Percentiles rank a stretch among this genome's conserved stretches.
phyloP scores from a whole-genome alignment of 805 yeast genomes.

The Clavispora phyllophila region DNA sequence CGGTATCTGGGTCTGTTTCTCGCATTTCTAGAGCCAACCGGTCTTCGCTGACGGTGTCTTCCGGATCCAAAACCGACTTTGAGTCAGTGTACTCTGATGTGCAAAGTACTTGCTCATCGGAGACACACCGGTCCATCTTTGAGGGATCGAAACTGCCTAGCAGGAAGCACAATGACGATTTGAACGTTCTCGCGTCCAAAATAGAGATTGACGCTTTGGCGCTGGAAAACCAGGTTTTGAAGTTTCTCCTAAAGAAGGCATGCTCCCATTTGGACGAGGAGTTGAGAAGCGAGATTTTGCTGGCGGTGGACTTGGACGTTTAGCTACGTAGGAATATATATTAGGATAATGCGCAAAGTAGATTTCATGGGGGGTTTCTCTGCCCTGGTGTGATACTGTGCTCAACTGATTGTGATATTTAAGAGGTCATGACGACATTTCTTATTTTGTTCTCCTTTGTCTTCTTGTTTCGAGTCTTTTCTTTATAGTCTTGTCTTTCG shows the following conservation, averaged over 20 bases:
- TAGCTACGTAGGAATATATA: neutral
- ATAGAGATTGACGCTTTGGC: constrained; percentile 10
- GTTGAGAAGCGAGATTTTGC: constrained; percentile 13
- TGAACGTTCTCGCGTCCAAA: constrained; percentile 3
- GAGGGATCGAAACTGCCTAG: neutral
- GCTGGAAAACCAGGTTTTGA: constrained; percentile 24
- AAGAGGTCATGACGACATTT: too few relatives aligned
- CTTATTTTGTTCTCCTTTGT: too few relatives aligned
- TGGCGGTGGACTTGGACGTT: constrained; percentile 8
- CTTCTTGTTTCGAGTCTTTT: too few relatives aligned
- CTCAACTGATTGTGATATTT: too few relatives aligned
- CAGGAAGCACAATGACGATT: constrained; percentile 1
- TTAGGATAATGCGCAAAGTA: neutral
- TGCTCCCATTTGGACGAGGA: constrained; percentile 16
- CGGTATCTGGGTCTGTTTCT: neutral
- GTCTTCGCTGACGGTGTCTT: constrained; percentile 20
- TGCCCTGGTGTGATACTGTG: too few relatives aligned
- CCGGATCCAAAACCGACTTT: constrained; percentile 9
- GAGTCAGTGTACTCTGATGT: constrained; percentile 29
- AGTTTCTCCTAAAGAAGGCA: constrained; percentile 24
- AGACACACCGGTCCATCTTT: neutral
- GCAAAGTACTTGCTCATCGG: constrained; percentile 9
- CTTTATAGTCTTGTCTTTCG: too few relatives aligned
- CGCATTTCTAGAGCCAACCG: constrained; percentile 10
- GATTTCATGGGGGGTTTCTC: too few relatives aligned